Evolutionary conservation across 192 early-diverging fungal genomes (phyloP).

Genomic region (Martensiomyces pterosporus): DNA sequence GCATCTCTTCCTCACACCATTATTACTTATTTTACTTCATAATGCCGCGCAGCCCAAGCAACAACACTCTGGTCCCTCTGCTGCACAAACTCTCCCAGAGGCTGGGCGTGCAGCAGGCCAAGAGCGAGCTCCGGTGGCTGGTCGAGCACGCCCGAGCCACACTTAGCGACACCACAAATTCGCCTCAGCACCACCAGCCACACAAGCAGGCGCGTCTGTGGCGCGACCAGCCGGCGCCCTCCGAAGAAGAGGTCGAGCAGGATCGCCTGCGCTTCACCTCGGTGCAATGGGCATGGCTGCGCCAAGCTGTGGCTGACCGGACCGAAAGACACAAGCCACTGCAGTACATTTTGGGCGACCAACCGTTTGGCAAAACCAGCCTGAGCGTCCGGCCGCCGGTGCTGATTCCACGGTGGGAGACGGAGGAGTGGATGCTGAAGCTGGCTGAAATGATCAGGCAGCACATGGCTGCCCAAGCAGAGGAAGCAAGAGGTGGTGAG

Average conservation of each 20-base stretch:
- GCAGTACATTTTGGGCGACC: constrained; percentile 89
- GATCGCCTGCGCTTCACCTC: constrained; percentile 16
- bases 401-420: constrained; percentile 91
- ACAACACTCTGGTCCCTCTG: constrained; percentile 38
- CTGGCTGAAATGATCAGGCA: constrained; percentile 51
- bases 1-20: no score
- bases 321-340: constrained; percentile 70
- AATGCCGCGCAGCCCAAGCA: constrained; percentile 37
- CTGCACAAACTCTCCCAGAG: constrained; percentile 23
- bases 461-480: not conserved
- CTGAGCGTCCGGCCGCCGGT: constrained; percentile 67
- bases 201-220: constrained; percentile 25
- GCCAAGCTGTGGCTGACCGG: constrained; percentile 55
- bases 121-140: constrained; percentile 38
- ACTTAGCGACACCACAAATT: constrained; percentile 4
- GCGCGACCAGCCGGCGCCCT: constrained; percentile 36
- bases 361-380: constrained; percentile 79
- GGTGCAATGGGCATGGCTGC: constrained; percentile 49
- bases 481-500: not conserved
- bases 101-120: constrained; percentile 36
- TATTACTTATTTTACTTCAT: no score
- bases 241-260: constrained; percentile 16
- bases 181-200: not conserved
- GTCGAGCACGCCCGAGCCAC: constrained; percentile 27
- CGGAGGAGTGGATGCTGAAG: constrained; percentile 84